Percentiles rank a stretch among this genome's conserved stretches.
Conservation (phyloP, 2,329 filamentous ascomycete genomes). For the Lojkania enalia region DNA sequence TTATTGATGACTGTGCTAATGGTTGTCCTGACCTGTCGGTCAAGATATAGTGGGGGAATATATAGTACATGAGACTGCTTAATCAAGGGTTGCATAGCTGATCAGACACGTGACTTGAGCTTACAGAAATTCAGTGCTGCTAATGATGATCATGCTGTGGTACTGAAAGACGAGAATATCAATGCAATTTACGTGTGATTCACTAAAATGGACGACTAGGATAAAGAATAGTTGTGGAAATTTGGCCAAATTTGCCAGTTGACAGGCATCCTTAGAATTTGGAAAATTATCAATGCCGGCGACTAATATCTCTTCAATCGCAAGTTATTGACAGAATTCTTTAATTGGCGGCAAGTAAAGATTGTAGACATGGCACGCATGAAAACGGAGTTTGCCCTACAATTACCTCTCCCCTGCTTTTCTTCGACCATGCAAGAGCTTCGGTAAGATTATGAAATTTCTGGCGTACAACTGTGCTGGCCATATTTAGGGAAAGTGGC, state of each 20-base stretch:
- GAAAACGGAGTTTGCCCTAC: neutral
- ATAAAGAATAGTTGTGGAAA: neutral
- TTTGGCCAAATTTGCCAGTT: neutral
- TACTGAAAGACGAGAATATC: no score
- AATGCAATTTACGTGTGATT: no score
- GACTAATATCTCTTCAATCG: constrained; percentile 13
- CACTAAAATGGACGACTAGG: neutral
- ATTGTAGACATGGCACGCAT: constrained; percentile 4
- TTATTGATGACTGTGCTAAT: no score
- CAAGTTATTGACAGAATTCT: constrained; percentile 5
- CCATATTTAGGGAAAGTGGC: constrained; percentile 30
- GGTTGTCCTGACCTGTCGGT: no score
- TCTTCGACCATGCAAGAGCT: constrained; percentile 36
- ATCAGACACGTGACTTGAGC: no score
- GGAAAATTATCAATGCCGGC: constrained; percentile 11
- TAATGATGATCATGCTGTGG: neutral
- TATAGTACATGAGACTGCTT: no score
- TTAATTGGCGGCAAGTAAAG: constrained; percentile 4
- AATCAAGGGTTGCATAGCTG: no score
- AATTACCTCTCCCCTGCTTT: constrained; percentile 32
- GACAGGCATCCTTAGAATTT: constrained; percentile 10
- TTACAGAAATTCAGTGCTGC: no score
- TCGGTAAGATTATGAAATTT: constrained; percentile 29
- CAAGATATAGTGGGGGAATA: no score
- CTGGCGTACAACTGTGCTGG: constrained; percentile 36